A percentile compares a stretch with the other conserved stretches of the same genome.
phyloP scores from a whole-genome alignment of 78 protist species.

The Creolimax fragrantissima region DNA sequence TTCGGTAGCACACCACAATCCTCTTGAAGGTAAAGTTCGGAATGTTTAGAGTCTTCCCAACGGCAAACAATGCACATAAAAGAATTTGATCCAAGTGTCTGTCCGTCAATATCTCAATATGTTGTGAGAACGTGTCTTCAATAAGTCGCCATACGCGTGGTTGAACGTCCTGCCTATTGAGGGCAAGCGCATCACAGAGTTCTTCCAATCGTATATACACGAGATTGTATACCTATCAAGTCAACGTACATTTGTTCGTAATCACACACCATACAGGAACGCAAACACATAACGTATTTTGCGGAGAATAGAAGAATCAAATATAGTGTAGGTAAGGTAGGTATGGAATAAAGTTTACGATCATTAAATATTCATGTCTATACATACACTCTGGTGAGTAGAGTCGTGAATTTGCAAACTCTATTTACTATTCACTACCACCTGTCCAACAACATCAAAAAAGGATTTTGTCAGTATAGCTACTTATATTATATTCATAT shows the following conservation, averaged over 20 bases:
- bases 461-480: background rate
- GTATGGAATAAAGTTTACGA: too few relatives aligned
- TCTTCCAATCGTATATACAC: background rate
- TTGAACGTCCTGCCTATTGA: background rate
- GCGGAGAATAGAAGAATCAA: background rate
- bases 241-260: too few relatives aligned
- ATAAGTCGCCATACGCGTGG: background rate
- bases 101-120: background rate
- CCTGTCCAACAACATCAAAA: background rate
- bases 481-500: too few relatives aligned
- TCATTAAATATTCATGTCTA: too few relatives aligned
- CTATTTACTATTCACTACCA: background rate
- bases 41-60: background rate
- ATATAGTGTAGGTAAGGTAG: too few relatives aligned
- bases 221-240: background rate
- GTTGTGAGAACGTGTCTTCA: background rate
- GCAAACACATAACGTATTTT: too few relatives aligned
- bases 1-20: background rate
- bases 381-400: too few relatives aligned
- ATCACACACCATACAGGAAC: too few relatives aligned
- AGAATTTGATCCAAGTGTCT: background rate
- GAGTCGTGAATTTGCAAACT: background rate
- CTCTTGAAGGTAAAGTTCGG: background rate
- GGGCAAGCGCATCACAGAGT: background rate
- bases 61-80: background rate